Percentiles rank a stretch among this genome's conserved stretches.
Conservation (phyloP, 352 stramenopile genomes). For the Phytophthora aleatoria region DNA sequence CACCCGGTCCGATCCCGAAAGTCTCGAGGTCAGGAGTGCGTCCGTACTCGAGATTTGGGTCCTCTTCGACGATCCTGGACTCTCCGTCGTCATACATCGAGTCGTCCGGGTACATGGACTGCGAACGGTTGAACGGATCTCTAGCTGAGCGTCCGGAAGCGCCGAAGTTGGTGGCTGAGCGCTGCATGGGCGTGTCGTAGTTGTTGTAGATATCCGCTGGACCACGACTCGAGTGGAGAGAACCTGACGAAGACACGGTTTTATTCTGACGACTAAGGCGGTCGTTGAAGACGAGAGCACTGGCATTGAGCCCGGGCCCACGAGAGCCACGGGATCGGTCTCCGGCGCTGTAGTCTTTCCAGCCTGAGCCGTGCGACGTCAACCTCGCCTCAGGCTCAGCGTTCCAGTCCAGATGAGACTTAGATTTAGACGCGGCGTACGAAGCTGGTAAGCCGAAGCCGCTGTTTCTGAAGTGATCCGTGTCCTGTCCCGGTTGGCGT, state of each 20-base stretch:
- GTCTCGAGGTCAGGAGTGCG: slow-evolving; percentile 47
- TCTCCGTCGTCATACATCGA: slow-evolving; percentile 40
- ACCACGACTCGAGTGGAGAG: slow-evolving; percentile 43
- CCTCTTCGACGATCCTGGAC: slow-evolving; percentile 40
- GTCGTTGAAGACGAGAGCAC: slow-evolving; percentile 69
- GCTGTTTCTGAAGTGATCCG: slow-evolving; percentile 64
- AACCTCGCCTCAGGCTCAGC: slow-evolving; percentile 44
- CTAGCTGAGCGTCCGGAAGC: slow-evolving; percentile 17
- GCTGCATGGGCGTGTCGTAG: slow-evolving; percentile 43
- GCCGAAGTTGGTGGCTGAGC: slow-evolving; percentile 29
- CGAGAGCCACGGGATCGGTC: slow-evolving; percentile 47
- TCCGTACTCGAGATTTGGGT: slow-evolving; percentile 48
- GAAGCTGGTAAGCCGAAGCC: slow-evolving; percentile 51
- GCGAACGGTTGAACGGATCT: slow-evolving; percentile 32
- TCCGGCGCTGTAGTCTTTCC: slow-evolving; percentile 52
- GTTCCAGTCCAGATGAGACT: slow-evolving; percentile 66
- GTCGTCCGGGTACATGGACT: slow-evolving; percentile 43
- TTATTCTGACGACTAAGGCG: slow-evolving; percentile 57
- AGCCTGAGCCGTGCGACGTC: slow-evolving; percentile 31
- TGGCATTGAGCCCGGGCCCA: slow-evolving; percentile 59
- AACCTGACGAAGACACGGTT: slow-evolving; percentile 68
- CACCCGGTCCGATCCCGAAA: slow-evolving; percentile 40
- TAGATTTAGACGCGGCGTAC: slow-evolving; percentile 58
- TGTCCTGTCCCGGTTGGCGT: slow-evolving; percentile 39
- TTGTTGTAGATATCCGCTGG: slow-evolving; percentile 43